Evolutionary conservation across 352 stramenopile species (phyloP).

Genomic region (Globisporangium megalacanthum): DNA sequence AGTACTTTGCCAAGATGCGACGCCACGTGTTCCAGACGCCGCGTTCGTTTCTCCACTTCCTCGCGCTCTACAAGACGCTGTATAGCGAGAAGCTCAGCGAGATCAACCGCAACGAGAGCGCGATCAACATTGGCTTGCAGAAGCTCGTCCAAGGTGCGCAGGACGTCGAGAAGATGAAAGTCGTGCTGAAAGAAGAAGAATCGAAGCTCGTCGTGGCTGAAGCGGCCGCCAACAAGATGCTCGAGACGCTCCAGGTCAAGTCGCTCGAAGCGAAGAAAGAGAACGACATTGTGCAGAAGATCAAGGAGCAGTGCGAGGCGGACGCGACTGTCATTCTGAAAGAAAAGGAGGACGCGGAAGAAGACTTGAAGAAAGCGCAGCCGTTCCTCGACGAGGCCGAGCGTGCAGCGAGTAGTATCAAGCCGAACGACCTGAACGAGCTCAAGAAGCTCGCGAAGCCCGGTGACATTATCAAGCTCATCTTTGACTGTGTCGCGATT

Average conservation of each 20-base stretch:
- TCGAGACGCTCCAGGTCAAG: conserved; percentile 72
- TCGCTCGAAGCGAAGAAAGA: conserved; percentile 88
- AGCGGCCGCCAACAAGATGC: conserved; percentile 76
- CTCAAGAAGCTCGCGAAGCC: conserved; percentile 91
- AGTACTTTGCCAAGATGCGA: conserved; percentile 75
- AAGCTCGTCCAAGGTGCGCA: conserved; percentile 84
- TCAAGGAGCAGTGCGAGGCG: conserved; percentile 80
- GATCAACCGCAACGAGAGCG: conserved; percentile 72
- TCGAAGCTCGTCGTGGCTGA: conserved; percentile 82
- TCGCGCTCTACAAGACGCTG: conserved; percentile 71
- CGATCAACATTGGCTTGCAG: conserved; percentile 84
- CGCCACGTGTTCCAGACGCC: conserved; percentile 88
- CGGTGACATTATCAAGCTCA: conserved; percentile 90
- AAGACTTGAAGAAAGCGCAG: conserved; percentile 86
- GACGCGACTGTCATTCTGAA: conserved; percentile 73
- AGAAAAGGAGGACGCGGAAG: conserved; percentile 85
- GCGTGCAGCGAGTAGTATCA: conserved; percentile 80
- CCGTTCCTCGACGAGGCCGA: conserved; percentile 90
- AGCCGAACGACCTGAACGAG: conserved; percentile 89
- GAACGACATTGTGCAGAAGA: conserved; percentile 81
- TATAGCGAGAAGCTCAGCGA: conserved; percentile 74
- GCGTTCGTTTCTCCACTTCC: conserved; percentile 83
- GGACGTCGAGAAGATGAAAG: conserved; percentile 90
- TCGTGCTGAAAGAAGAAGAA: conserved; percentile 84
- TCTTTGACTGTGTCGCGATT: conserved; percentile 90